phyloP scores from a whole-genome alignment of 108 stramenopile genomes.

The Conticribra weissflogii region DNA sequence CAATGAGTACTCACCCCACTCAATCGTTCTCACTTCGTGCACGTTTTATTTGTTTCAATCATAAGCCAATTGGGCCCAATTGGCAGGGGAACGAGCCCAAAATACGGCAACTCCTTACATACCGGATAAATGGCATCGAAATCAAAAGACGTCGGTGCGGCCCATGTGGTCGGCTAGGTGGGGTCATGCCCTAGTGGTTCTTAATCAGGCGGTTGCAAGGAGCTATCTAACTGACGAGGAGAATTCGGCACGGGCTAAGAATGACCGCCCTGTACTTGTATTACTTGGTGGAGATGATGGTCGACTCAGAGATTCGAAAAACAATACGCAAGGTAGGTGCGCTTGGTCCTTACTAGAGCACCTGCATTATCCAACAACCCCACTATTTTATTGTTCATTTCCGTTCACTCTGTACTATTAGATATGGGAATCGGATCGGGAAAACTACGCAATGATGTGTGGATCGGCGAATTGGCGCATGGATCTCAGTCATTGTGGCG shows the following conservation, averaged over 20 bases:
- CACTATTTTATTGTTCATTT: not conserved
- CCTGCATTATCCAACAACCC: not conserved
- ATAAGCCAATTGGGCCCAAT: constrained; percentile 57
- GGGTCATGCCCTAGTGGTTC: constrained; percentile 54
- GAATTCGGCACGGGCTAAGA: constrained; percentile 29
- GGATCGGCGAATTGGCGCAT: constrained; percentile 31
- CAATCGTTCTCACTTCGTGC: too few relatives aligned
- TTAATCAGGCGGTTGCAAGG: constrained; percentile 35
- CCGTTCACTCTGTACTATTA: too few relatives aligned
- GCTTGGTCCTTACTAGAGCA: not conserved
- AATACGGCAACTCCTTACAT: constrained; percentile 55
- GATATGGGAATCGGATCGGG: constrained; percentile 31
- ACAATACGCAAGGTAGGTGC: constrained; percentile 7
- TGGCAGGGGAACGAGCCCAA: constrained; percentile 49
- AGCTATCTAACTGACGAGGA: constrained; percentile 52
- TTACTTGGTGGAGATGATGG: constrained; percentile 62
- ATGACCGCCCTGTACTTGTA: constrained; percentile 31
- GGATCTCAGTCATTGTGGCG: constrained; percentile 37
- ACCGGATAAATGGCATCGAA: constrained; percentile 47
- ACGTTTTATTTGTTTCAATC: too few relatives aligned
- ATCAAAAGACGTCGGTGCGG: constrained; percentile 20
- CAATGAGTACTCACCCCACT: too few relatives aligned
- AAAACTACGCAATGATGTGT: constrained; percentile 57
- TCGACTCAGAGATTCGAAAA: constrained; percentile 27
- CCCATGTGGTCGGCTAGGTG: constrained; percentile 59